Base-by-base conservation (phyloP, 768 basidiomycete species). In the Pleurotus giganteus region DNA sequence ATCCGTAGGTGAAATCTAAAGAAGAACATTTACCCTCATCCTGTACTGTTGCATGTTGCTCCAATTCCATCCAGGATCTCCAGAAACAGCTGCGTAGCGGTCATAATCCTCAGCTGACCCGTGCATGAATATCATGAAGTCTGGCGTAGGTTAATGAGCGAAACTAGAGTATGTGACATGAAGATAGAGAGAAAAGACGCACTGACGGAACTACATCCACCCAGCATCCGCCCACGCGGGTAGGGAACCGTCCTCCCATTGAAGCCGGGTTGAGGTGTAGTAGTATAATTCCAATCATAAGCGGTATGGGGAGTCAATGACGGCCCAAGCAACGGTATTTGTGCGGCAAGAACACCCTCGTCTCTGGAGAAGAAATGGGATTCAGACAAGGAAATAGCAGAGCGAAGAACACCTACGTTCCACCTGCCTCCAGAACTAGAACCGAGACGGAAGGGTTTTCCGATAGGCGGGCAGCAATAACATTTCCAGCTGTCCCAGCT, bases 31-130 rank as follows among this genome's bases (percentile, higher is more conserved):
- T 44, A 73, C 73, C 59, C 69, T 68, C 29, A 57, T 54, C 41
- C 69, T 63, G 57, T 71, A 75, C 29, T 67, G 63, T 24, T 64
- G 61, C 34, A 77, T 65, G 9, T 62, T 65, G 19, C 65, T 56
- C 75, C 75, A 77, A 7, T 61, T 63, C 73, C 72, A 76, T 12
- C 71, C 70, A 8, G 54, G 15, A 57, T 77, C 73, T 6, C 67
- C 68, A 11, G 72, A 67, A 15, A 72, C 54, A 9, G 53, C 43
- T 1, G 68, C 73, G 9, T 65, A 65, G 29, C 69, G 67, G 41
- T 76, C 63, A 55, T 62, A 75, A 34, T 77, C 74, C 19, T 74
- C 74, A 3, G 44, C 60, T 0, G 71, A 60, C 2, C 73, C 70
- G 19, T 68, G 66, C 4, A 70, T 60, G 28, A 63, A 66, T 11